A percentile compares a stretch with the other conserved stretches of the same genome.
Evolutionary conservation across 371 early-diverging fungal species (phyloP).

Genomic region (Saksenaea oblongispora): DNA sequence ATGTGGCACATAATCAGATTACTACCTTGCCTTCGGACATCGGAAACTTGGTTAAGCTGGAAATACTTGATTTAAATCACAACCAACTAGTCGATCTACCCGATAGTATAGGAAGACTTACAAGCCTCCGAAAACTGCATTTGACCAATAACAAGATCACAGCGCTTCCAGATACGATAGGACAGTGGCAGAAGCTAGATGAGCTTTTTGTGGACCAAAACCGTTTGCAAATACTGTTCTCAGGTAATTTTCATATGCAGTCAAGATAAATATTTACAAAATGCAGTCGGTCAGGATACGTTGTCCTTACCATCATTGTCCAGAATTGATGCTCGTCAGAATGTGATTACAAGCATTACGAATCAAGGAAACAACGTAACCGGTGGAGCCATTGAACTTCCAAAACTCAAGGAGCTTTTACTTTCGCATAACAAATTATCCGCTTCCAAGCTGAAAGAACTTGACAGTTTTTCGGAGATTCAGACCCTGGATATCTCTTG

Average conservation of each 20-base stretch:
- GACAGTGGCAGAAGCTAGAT: conserved; percentile 41
- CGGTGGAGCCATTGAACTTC: conserved; percentile 26
- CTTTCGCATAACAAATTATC: conserved; percentile 51
- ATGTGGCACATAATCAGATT: conserved; percentile 53
- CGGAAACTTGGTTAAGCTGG: conserved; percentile 34
- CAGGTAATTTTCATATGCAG: conserved; percentile 18
- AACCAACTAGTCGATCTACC: conserved; percentile 61
- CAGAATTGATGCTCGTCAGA: conserved; percentile 63
- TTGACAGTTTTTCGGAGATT: conserved; percentile 40
- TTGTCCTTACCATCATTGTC: conserved; percentile 39
- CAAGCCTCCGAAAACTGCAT: conserved; percentile 55
- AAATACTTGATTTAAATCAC: conserved; percentile 62
- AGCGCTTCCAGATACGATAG: conserved; percentile 41
- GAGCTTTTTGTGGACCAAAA: conserved; percentile 58
- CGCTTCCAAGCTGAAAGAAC: conserved; percentile 12
- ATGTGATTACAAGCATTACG: conserved; percentile 35
- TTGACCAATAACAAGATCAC: conserved; percentile 58
- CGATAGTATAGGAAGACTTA: conserved; percentile 44
- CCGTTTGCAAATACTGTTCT: conserved; percentile 26
- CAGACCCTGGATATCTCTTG: conserved; percentile 68
- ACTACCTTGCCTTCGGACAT: conserved; percentile 31
- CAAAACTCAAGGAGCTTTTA: conserved; percentile 59
- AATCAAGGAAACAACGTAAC: conserved; percentile 12
- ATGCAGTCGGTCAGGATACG: conserved; percentile 2
- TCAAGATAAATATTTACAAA: conserved; percentile 11